phyloP scores from a whole-genome alignment of 345 rosid species.

The Eutrema japonicum region DNA sequence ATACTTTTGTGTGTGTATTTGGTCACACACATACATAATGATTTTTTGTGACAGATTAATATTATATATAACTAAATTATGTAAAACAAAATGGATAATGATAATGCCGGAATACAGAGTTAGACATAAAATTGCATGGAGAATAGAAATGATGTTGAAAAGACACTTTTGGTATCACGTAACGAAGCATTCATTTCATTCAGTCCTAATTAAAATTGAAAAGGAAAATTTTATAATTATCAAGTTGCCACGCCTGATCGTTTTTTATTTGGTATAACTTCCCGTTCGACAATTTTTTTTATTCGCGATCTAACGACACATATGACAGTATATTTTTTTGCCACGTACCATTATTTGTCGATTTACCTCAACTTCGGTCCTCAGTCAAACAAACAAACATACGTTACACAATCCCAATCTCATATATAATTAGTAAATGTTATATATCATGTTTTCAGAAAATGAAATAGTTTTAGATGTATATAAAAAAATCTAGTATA shows the following conservation, averaged over 20 bases:
- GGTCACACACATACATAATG: not conserved
- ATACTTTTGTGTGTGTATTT: not conserved
- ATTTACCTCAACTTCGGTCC: constrained; percentile 39
- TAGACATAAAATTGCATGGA: constrained; percentile 55
- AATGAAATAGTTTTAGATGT: not conserved
- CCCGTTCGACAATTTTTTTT: not conserved
- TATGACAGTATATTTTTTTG: not conserved
- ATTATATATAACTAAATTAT: constrained; percentile 26
- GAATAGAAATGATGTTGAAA: constrained; percentile 59
- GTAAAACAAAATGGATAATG: constrained; percentile 42
- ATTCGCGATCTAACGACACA: constrained; percentile 39
- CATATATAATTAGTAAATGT: not conserved
- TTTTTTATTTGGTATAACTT: constrained; percentile 23
- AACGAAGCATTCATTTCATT: constrained; percentile 43
- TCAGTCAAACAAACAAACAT: constrained; percentile 49
- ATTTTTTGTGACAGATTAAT: not conserved
- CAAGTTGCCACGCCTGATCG: constrained; percentile 72
- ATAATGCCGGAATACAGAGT: constrained; percentile 44
- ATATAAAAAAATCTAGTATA: not conserved
- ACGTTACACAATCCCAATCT: constrained; percentile 30
- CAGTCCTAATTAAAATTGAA: constrained; percentile 56
- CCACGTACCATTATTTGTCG: constrained; percentile 17
- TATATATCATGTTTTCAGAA: not conserved
- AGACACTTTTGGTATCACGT: constrained; percentile 55
- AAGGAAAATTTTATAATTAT: constrained; percentile 49